Percentiles rank a stretch among this genome's conserved stretches.
phyloP scores from a whole-genome alignment of 73 alveolate species.

The Paramecium primaurelia region DNA sequence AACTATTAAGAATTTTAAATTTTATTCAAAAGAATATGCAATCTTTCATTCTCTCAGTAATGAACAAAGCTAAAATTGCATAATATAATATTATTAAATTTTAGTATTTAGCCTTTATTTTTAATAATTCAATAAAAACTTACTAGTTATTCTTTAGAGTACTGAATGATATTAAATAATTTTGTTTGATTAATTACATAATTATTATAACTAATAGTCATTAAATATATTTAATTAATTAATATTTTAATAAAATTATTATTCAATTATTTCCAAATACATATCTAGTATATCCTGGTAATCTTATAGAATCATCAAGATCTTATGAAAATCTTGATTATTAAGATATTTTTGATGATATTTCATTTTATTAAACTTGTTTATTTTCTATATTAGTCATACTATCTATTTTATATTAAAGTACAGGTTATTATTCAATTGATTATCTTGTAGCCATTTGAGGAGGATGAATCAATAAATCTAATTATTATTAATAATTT shows the following conservation, averaged over 20 bases:
- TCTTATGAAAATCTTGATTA: neutral
- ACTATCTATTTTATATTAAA: neutral
- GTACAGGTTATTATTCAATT: neutral
- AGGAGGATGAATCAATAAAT: neutral
- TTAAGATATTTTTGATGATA: neutral
- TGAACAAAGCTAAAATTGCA: neutral
- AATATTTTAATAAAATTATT: neutral
- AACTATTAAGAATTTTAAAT: too few relatives aligned
- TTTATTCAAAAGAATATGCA: neutral
- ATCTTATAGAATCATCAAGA: conserved; percentile 6
- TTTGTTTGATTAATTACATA: neutral
- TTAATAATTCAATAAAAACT: neutral
- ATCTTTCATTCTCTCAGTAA: neutral
- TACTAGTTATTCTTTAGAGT: neutral
- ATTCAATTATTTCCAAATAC: neutral
- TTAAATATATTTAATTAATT: neutral
- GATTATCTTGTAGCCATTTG: neutral
- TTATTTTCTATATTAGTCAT: neutral
- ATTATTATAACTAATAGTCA: neutral
- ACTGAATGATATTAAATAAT: neutral
- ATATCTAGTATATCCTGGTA: conserved; percentile 35
- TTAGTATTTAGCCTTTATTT: neutral
- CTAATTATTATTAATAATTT: neutral
- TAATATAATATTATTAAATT: neutral
- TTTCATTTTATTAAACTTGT: neutral